These are phyloP conservation scores for Hypomyces rosellus DNA, from an alignment of 2,329 filamentous ascomycete species.

Conservation along the genomic window DNA sequence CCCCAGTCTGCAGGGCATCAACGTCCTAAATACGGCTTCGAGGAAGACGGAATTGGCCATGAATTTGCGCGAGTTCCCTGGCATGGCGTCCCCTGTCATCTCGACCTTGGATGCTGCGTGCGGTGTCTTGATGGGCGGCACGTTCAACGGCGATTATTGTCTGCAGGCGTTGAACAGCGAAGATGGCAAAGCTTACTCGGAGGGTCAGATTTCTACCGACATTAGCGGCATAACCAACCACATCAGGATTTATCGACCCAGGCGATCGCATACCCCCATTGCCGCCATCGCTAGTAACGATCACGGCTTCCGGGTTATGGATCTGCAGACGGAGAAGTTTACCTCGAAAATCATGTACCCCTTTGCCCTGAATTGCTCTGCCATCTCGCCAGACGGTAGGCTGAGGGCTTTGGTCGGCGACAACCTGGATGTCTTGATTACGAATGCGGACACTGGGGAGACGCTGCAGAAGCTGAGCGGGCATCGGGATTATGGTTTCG, in stretches of 20 bases:
- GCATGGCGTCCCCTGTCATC: conserved; percentile 32
- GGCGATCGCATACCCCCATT: conserved; percentile 45
- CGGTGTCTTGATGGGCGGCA: conserved; percentile 53
- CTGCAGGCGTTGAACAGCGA: conserved; percentile 40
- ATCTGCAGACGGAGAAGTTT: conserved; percentile 54
- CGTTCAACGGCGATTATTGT: conserved; percentile 51
- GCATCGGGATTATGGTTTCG: conserved; percentile 66
- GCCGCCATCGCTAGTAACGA: conserved; percentile 61
- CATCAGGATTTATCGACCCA: conserved; percentile 49
- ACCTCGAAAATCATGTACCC: conserved; percentile 47
- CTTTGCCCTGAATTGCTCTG: conserved; percentile 65
- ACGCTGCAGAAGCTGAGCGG: conserved; percentile 52
- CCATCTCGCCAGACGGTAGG: conserved; percentile 63
- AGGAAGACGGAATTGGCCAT: conserved; percentile 40
- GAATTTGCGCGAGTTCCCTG: conserved; percentile 32
- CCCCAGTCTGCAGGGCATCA: conserved; percentile 42
- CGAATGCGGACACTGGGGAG: conserved; percentile 60
- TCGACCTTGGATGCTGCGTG: conserved; percentile 47
- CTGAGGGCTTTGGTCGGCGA: conserved; percentile 71
- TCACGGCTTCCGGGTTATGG: conserved; percentile 50
- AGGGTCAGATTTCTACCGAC: conserved; percentile 43
- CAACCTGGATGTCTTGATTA: conserved; percentile 56
- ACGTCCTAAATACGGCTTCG: conserved; percentile 46
- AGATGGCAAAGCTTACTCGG: conserved; percentile 27
- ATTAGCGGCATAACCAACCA: conserved; percentile 59